These are phyloP conservation scores for Paecilomyces sp. DNA, from an alignment of 2,329 filamentous ascomycete genomes.

Conservation along the genomic window DNA sequence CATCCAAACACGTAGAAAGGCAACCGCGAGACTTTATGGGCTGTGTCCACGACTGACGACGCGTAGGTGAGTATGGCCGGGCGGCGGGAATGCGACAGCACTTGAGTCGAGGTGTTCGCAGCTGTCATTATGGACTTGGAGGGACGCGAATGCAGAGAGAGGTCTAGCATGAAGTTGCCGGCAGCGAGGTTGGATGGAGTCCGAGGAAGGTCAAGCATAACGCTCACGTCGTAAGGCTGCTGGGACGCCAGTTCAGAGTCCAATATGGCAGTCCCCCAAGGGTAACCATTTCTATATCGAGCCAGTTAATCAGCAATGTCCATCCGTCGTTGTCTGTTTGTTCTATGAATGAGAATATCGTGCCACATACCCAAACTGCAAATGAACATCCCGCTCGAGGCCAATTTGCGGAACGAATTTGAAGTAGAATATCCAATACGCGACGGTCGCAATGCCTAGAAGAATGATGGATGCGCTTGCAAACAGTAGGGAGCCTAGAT, in stretches of 20 bases:
- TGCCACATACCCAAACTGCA: constrained; percentile 54
- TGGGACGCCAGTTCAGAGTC: constrained; percentile 53
- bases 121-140: constrained; percentile 23
- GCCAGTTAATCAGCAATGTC: neutral
- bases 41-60: constrained; percentile 59
- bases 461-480: constrained; percentile 47
- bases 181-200: constrained; percentile 66
- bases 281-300: constrained; percentile 33
- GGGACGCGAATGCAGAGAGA: constrained; percentile 56
- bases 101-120: constrained; percentile 22
- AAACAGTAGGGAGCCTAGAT: constrained; percentile 54
- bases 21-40: constrained; percentile 56
- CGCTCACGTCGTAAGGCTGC: constrained; percentile 78
- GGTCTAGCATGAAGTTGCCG: constrained; percentile 92
- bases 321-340: neutral
- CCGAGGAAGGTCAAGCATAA: constrained; percentile 69
- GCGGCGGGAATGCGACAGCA: constrained; percentile 61
- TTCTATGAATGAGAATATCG: constrained; percentile 3
- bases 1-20: constrained; percentile 64
- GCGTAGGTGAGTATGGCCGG: constrained; percentile 74
- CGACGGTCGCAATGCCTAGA: constrained; percentile 50
- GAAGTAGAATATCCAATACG: constrained; percentile 62
- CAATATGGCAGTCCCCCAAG: constrained; percentile 48
- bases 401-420: constrained; percentile 61
- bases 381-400: constrained; percentile 54